These are phyloP conservation scores for Cyberlindnera saturnus DNA, from an alignment of 805 yeast species.

Conservation along the genomic window DNA sequence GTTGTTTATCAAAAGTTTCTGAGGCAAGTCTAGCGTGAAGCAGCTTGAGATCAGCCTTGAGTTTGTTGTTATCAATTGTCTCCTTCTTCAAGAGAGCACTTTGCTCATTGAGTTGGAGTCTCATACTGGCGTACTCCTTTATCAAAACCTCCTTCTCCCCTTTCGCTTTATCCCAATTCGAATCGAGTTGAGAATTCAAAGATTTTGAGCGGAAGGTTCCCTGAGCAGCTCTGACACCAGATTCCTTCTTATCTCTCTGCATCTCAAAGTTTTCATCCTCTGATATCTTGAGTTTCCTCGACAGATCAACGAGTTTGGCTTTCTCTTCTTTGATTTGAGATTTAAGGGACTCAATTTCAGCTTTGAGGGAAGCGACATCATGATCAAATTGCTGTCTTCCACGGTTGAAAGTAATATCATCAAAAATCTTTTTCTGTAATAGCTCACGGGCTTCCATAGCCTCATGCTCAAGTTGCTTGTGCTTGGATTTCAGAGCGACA, in stretches of 20 bases:
- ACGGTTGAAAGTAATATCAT: conserved; percentile 36
- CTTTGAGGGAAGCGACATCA: conserved; percentile 33
- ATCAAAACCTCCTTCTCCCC: conserved; percentile 23
- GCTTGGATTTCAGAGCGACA: conserved; percentile 18
- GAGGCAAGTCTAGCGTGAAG: conserved; percentile 60
- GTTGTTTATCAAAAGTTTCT: conserved; percentile 55
- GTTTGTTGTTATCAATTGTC: conserved; percentile 33
- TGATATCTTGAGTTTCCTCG: conserved; percentile 22
- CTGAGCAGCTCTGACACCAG: conserved; percentile 18
- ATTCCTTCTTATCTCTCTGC: conserved; percentile 17
- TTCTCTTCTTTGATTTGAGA: conserved; percentile 25
- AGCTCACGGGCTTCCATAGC: conserved; percentile 36
- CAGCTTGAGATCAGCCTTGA: conserved; percentile 52
- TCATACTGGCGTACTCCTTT: conserved; percentile 41
- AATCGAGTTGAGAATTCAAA: conserved; percentile 14
- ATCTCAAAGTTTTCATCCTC: conserved; percentile 29
- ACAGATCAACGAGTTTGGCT: conserved; percentile 23
- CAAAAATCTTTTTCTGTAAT: conserved; percentile 36
- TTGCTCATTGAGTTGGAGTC: conserved; percentile 46
- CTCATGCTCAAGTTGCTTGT: conserved; percentile 39
- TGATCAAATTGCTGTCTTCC: conserved; percentile 40
- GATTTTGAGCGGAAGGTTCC: conserved; percentile 22
- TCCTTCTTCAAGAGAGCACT: conserved; percentile 44
- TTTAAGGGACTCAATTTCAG: conserved; percentile 14
- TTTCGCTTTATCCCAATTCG: conserved; percentile 18